phyloP scores from a whole-genome alignment of 164 flowering plant genomes.

The Litsea cubeba region DNA sequence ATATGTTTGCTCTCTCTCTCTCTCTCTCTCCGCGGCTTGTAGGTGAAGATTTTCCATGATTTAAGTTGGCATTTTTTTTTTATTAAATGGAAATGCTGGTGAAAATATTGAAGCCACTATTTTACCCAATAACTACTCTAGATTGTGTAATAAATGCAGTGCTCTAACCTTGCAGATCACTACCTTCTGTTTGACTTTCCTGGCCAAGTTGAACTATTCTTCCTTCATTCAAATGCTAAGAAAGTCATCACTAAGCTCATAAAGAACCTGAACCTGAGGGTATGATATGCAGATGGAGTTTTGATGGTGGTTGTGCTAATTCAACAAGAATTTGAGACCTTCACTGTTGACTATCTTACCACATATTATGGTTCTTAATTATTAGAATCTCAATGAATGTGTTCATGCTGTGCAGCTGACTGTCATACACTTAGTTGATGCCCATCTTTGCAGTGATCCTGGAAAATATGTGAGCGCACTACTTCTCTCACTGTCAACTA shows the following conservation, averaged over 20 bases:
- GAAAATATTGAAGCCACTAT: slow-evolving; percentile 1
- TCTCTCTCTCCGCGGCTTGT: too few relatives aligned
- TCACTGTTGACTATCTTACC: neutral
- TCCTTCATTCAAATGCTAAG: slow-evolving; percentile 85
- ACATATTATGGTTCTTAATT: neutral
- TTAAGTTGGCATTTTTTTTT: too few relatives aligned
- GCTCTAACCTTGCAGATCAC: slow-evolving; percentile 60
- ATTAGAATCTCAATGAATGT: neutral
- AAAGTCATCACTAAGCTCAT: slow-evolving; percentile 65
- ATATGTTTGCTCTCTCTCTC: too few relatives aligned
- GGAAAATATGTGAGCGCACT: slow-evolving; percentile 91
- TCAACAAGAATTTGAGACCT: neutral
- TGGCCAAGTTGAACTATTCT: slow-evolving; percentile 92
- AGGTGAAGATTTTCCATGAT: too few relatives aligned
- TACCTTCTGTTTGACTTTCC: slow-evolving; percentile 96
- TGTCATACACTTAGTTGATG: slow-evolving; percentile 85
- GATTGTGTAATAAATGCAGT: slow-evolving; percentile 4
- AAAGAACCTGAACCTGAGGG: slow-evolving; percentile 77
- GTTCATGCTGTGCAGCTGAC: slow-evolving; percentile 57
- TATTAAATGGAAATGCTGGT: neutral
- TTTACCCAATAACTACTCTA: neutral
- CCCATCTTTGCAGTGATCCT: slow-evolving; percentile 95
- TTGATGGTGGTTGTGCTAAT: neutral
- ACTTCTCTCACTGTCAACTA: slow-evolving; percentile 85
- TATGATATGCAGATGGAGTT: slow-evolving; percentile 21